These are phyloP conservation scores for Boletellus emodensis DNA, from an alignment of 768 basidiomycete genomes.

Conservation along the genomic window DNA sequence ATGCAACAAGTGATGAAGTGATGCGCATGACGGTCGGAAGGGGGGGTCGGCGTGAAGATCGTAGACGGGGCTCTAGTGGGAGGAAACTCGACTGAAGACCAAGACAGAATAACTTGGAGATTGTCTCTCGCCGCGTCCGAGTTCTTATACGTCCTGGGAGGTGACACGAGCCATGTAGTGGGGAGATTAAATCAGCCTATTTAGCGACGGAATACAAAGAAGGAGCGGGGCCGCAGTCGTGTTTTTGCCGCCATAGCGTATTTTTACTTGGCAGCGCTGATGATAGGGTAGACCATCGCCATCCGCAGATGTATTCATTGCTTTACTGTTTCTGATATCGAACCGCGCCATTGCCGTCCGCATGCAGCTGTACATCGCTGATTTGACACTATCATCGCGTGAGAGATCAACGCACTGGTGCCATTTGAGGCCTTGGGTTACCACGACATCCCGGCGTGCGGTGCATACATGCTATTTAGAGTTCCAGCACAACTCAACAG, in stretches of 20 bases:
- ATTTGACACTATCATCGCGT: too few relatives aligned
- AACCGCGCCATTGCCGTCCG: neutral
- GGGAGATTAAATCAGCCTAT: neutral
- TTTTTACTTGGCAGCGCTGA: neutral
- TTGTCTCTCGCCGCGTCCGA: too few relatives aligned
- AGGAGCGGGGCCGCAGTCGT: constrained; percentile 7
- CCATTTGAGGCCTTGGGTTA: neutral
- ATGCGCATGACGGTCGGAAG: constrained; percentile 9
- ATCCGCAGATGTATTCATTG: neutral
- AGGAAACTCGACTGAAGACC: neutral
- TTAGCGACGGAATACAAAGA: neutral
- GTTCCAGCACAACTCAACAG: neutral
- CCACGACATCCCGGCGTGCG: neutral
- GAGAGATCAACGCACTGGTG: neutral
- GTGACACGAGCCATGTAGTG: neutral
- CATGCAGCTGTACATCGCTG: neutral
- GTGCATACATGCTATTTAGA: too few relatives aligned
- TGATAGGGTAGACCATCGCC: neutral
- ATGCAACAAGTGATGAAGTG: neutral
- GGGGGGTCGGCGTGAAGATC: neutral
- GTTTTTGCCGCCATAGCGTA: neutral
- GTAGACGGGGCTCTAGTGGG: neutral
- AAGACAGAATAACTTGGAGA: neutral
- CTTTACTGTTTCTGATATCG: neutral
- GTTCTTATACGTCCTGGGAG: constrained; percentile 8